Conservation (phyloP, 345 rosid genomes). For the Erodium maritimum region DNA sequence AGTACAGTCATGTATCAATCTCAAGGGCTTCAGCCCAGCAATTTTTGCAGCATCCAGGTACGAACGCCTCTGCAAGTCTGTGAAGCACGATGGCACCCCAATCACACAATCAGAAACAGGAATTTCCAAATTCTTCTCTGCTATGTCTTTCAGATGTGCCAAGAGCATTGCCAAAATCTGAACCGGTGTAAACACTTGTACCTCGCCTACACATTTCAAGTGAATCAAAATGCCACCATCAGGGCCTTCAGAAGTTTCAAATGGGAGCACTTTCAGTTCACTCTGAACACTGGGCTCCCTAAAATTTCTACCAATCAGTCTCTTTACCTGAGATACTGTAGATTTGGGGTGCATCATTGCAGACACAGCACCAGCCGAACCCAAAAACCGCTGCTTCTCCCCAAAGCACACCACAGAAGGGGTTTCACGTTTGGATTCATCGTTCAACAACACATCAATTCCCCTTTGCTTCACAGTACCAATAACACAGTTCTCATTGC, state of each 20-base stretch:
- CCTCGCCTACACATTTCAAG: constrained; percentile 33
- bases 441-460: constrained; percentile 46
- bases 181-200: constrained; percentile 26
- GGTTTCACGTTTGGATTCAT: constrained; percentile 50
- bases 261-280: constrained; percentile 31
- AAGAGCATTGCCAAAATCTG: constrained; percentile 45
- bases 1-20: constrained; percentile 46
- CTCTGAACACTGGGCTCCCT: constrained; percentile 32
- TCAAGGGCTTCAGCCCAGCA: constrained; percentile 47
- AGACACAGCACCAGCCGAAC: constrained; percentile 42
- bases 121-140: constrained; percentile 41
- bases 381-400: constrained; percentile 49
- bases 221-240: constrained; percentile 38
- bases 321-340: constrained; percentile 42
- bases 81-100: constrained; percentile 51
- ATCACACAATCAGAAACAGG: constrained; percentile 41
- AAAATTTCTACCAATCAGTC: constrained; percentile 36
- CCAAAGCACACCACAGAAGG: constrained; percentile 40
- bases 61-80: constrained; percentile 45
- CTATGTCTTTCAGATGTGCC: constrained; percentile 38
- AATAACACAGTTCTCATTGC: constrained; percentile 48
- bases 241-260: constrained; percentile 31
- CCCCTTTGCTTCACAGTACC: constrained; percentile 45
- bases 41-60: constrained; percentile 42
- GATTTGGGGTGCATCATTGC: constrained; percentile 43